phyloP scores from a whole-genome alignment of 108 stramenopile genomes.

The Pseudonitzschia multiseries region DNA sequence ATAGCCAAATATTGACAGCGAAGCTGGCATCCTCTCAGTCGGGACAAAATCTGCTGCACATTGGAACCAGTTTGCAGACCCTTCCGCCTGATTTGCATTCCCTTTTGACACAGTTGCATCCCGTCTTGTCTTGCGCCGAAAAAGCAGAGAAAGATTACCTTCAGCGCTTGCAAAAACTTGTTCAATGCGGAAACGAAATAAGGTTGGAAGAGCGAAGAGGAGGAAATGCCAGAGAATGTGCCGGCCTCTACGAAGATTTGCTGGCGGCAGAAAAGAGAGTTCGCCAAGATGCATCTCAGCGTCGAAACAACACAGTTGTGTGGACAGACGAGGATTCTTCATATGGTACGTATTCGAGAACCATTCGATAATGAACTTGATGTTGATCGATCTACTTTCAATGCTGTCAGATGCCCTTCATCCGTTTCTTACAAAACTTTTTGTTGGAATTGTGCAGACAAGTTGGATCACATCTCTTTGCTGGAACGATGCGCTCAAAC shows the following conservation, averaged over 20 bases:
- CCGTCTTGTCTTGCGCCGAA: slow-evolving; percentile 56
- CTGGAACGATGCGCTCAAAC: slow-evolving; percentile 82
- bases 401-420: neutral
- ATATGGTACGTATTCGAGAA: neutral
- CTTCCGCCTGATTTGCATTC: slow-evolving; percentile 80
- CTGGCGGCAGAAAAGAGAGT: slow-evolving; percentile 58
- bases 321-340: slow-evolving; percentile 3
- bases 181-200: slow-evolving; percentile 48
- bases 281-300: slow-evolving; percentile 27
- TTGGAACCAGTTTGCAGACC: slow-evolving; percentile 70
- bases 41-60: slow-evolving; percentile 82
- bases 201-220: slow-evolving; percentile 43
- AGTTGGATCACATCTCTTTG: slow-evolving; percentile 39
- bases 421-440: neutral
- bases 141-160: slow-evolving; percentile 48
- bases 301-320: slow-evolving; percentile 16
- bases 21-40: slow-evolving; percentile 83
- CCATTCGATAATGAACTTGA: neutral
- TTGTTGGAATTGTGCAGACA: neutral
- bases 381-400: no score
- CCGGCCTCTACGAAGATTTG: slow-evolving; percentile 70
- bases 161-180: slow-evolving; percentile 54
- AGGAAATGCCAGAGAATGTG: slow-evolving; percentile 59
- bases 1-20: slow-evolving; percentile 72
- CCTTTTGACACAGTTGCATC: slow-evolving; percentile 64